Percentiles rank a stretch among this genome's conserved stretches.
Evolutionary conservation across 306 rosid genomes (phyloP).

Genomic region (peach (Prunus persica)): DNA sequence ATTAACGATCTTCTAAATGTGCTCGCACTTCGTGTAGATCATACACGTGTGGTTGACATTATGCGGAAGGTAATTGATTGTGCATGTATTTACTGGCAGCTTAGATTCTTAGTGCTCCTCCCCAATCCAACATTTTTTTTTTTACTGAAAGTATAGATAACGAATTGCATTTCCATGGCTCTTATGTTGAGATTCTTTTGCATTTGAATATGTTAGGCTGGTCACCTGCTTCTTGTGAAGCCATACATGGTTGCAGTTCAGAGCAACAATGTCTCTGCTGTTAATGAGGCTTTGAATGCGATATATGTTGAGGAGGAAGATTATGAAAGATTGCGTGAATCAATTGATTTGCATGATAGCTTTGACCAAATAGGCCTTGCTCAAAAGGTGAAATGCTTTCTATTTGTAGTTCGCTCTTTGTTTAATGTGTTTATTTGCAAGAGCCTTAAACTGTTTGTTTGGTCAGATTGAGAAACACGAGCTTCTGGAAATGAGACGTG

Average conservation of each 20-base stretch:
- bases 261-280: conserved; percentile 97
- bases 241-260: conserved; percentile 99
- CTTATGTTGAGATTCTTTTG: neutral
- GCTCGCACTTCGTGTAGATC: conserved; percentile 97
- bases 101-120: neutral
- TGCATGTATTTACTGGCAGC: conserved; percentile 13
- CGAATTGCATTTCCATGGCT: conserved; percentile 13
- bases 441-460: conserved; percentile 27
- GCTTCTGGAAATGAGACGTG: conserved; percentile 99
- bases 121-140: neutral
- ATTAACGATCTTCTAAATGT: conserved; percentile 94
- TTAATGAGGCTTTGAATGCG: conserved; percentile 95
- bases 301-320: conserved; percentile 99
- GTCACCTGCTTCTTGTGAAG: conserved; percentile 93
- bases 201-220: conserved; percentile 57
- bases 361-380: conserved; percentile 99
- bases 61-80: conserved; percentile 77
- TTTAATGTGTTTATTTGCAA: conserved; percentile 14
- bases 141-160: neutral
- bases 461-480: conserved; percentile 95
- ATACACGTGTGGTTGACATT: conserved; percentile 97
- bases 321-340: conserved; percentile 94
- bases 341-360: conserved; percentile 95
- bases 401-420: conserved; percentile 10
- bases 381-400: conserved; percentile 65